Conservation (phyloP, 2,329 filamentous ascomycete genomes). For the Fusarium torulosum region DNA sequence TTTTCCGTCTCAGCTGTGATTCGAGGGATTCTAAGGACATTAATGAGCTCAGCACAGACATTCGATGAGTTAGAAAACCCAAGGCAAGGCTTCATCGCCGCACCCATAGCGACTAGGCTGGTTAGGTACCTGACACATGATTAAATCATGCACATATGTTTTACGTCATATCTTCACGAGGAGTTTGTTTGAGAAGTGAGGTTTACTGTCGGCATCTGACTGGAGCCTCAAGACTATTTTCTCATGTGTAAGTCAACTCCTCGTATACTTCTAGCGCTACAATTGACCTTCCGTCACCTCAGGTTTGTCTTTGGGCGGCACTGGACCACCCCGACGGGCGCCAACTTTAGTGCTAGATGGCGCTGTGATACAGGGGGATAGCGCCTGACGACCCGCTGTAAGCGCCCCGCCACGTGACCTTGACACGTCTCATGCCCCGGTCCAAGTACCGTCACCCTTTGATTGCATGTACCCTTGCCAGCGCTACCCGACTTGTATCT, state of each 20-base stretch:
- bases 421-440: slow-evolving; percentile 43
- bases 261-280: neutral
- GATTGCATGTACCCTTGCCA: slow-evolving; percentile 46
- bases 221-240: neutral
- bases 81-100: slow-evolving; percentile 29
- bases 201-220: slow-evolving; percentile 10
- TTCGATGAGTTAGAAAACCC: slow-evolving; percentile 18
- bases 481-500: slow-evolving; percentile 45
- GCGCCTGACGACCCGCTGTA: slow-evolving; percentile 40
- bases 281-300: neutral
- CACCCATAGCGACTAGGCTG: slow-evolving; percentile 25
- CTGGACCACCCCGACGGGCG: slow-evolving; percentile 36
- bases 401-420: slow-evolving; percentile 44
- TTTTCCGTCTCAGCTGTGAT: slow-evolving; percentile 19
- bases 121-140: slow-evolving; percentile 26
- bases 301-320: slow-evolving; percentile 2
- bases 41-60: slow-evolving; percentile 31
- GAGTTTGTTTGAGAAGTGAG: neutral
- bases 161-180: neutral
- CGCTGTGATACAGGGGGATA: slow-evolving; percentile 43
- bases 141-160: slow-evolving; percentile 16
- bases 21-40: slow-evolving; percentile 34
- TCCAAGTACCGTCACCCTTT: slow-evolving; percentile 45
- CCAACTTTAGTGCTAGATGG: slow-evolving; percentile 46
- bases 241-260: neutral